phyloP scores from a whole-genome alignment of 805 yeast species.

The Wickerhamomyces bovis region DNA sequence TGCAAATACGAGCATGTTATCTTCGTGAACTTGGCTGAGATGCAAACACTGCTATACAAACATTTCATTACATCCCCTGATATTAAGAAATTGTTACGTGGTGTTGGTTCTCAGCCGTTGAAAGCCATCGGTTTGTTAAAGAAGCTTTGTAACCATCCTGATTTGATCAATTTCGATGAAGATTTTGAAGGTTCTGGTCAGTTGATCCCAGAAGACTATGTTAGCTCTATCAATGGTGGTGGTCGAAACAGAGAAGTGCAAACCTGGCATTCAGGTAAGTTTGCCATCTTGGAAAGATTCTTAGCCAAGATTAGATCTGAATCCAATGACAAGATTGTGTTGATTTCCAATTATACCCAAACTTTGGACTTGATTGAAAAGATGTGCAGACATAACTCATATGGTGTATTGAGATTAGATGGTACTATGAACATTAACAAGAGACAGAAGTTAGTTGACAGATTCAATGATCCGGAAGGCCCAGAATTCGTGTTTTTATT shows the following conservation, averaged over 20 bases:
- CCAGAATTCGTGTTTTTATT: slow-evolving; percentile 82
- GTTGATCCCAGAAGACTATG: slow-evolving; percentile 72
- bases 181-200: slow-evolving; percentile 68
- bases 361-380: slow-evolving; percentile 87
- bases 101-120: slow-evolving; percentile 74
- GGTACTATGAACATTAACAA: slow-evolving; percentile 91
- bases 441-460: slow-evolving; percentile 87
- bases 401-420: slow-evolving; percentile 78
- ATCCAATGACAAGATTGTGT: slow-evolving; percentile 90
- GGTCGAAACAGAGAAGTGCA: slow-evolving; percentile 71
- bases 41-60: slow-evolving; percentile 66
- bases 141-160: slow-evolving; percentile 93
- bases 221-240: slow-evolving; percentile 32
- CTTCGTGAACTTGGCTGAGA: slow-evolving; percentile 76
- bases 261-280: slow-evolving; percentile 82
- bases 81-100: slow-evolving; percentile 57
- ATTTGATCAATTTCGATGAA: slow-evolving; percentile 64
- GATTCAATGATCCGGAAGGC: slow-evolving; percentile 85
- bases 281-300: slow-evolving; percentile 78
- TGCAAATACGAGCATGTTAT: slow-evolving; percentile 95
- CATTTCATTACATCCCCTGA: slow-evolving; percentile 78
- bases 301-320: slow-evolving; percentile 67
- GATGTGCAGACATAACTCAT: slow-evolving; percentile 69
- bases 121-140: slow-evolving; percentile 86
- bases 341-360: slow-evolving; percentile 92